Conservation (phyloP, 1,139 yeast species). For the Candida mesenterica region DNA sequence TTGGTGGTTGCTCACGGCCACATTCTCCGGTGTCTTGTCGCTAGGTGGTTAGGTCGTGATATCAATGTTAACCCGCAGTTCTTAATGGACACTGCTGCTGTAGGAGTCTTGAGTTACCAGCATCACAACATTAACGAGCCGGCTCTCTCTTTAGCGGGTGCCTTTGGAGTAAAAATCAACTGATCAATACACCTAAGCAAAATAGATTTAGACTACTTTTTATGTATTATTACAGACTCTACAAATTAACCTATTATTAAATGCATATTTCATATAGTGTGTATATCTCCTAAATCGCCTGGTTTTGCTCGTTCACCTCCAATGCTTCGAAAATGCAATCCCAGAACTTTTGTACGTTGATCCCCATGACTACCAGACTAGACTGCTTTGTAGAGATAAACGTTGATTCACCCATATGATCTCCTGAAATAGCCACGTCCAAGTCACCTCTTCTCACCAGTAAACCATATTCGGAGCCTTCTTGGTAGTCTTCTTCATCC, state of each 20-base stretch:
- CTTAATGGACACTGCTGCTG: conserved; percentile 91
- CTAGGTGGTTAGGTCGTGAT: conserved; percentile 73
- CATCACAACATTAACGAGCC: conserved; percentile 85
- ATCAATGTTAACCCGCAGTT: conserved; percentile 70
- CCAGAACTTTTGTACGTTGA: conserved; percentile 53
- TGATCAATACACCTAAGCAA: background rate
- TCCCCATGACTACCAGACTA: conserved; percentile 46
- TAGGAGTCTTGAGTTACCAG: conserved; percentile 87
- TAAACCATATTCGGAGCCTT: conserved; percentile 29
- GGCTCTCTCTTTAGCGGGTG: conserved; percentile 77
- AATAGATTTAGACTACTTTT: background rate
- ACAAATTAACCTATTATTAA: background rate
- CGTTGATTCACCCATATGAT: conserved; percentile 35
- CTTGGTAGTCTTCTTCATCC: conserved; percentile 23
- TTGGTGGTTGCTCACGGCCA: conserved; percentile 92
- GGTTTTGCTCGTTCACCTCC: background rate
- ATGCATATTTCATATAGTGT: background rate
- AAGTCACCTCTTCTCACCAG: conserved; percentile 24
- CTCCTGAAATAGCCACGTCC: conserved; percentile 28
- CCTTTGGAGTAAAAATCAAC: conserved; percentile 44
- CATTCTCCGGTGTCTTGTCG: conserved; percentile 82
- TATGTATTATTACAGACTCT: too few species aligned
- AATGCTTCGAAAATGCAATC: conserved; percentile 11
- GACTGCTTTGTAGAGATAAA: conserved; percentile 29
- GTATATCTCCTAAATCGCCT: background rate